Evolutionary conservation across 75 land plant species (phyloP), one percentile per base, ranked within the genome.

Genomic region (Pinus tabuliformis): DNA sequence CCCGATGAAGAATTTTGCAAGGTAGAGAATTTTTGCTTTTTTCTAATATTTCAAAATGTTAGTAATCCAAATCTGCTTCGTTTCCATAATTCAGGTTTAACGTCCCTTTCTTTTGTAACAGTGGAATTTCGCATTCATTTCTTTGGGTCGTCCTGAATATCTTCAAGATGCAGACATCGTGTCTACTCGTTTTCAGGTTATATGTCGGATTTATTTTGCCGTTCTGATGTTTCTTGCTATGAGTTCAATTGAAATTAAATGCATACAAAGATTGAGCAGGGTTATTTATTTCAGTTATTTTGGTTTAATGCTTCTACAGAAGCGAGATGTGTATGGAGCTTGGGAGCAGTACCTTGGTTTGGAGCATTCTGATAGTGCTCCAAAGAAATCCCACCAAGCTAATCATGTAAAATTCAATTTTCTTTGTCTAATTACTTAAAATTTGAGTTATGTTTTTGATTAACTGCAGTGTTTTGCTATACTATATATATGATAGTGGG

Each of bases 291-390:
- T 42, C 22, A 9, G 22, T 33, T 65, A 49, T 36, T 16, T 14
- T 65, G 45, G 20, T 64, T 36, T 14, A 15, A 7, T 72, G 66
- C 3, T 37, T 22, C 30, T 26, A 26, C 24, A 85, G 87, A 85
- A 62, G 57, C 78, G 81, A 42, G 87, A 85, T 73, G 78, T 81
- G 15, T 82, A 85, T 72, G 87, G 87, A 75, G 87, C 87, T 49
- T 85, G 87, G 87, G 87, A 85, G 71, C 81, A 85, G 57, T 85
- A 85, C 57, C 81, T 85, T 68, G 87, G 87, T 54, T 36, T 85
- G 74, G 87, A 85, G 75, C 87, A 85, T 62, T 52, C 78, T 37
- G 87, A 85, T 64, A 78, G 56, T 52, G 80, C 87, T 14, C 87
- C 87, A 42, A 85, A 82, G 70, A 74, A 81, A 49, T 75, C 87